Conservation (phyloP, 257 asterid genomes). For the Penstemon newberryi region DNA sequence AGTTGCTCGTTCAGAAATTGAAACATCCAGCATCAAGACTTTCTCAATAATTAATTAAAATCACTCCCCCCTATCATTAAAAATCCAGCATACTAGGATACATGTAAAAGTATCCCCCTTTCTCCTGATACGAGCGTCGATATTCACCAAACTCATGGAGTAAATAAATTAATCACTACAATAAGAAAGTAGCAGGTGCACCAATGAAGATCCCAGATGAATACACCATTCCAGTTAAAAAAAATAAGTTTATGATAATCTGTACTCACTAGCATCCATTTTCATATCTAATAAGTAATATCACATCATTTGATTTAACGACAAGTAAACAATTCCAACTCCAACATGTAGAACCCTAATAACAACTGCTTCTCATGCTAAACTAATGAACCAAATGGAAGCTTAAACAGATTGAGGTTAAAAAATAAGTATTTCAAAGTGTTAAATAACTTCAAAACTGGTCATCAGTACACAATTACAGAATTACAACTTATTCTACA, state of each 20-base stretch:
- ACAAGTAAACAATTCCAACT: neutral
- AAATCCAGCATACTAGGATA: neutral
- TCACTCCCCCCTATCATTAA: too few relatives aligned
- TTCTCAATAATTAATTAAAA: too few relatives aligned
- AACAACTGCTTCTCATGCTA: neutral
- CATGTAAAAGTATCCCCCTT: neutral
- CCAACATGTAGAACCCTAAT: neutral
- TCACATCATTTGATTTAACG: neutral
- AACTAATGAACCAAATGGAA: slow-evolving; percentile 1
- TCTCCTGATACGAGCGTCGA: slow-evolving; percentile 2
- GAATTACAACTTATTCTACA: neutral
- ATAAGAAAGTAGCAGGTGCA: slow-evolving; percentile 11
- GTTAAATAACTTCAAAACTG: slow-evolving; percentile 5
- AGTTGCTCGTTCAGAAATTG: too few relatives aligned
- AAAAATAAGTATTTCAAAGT: neutral
- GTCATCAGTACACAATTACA: neutral
- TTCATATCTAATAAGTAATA: neutral
- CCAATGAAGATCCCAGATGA: neutral
- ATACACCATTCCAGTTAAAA: neutral
- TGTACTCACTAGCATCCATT: neutral
- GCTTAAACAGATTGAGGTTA: neutral
- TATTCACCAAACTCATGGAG: slow-evolving; percentile 8
- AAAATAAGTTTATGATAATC: neutral
- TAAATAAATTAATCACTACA: neutral
- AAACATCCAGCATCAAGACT: too few relatives aligned